Evolutionary conservation across 208 protist genomes (phyloP), one percentile per base, ranked within the genome.

Genomic region (Acanthamoeba sp.): DNA sequence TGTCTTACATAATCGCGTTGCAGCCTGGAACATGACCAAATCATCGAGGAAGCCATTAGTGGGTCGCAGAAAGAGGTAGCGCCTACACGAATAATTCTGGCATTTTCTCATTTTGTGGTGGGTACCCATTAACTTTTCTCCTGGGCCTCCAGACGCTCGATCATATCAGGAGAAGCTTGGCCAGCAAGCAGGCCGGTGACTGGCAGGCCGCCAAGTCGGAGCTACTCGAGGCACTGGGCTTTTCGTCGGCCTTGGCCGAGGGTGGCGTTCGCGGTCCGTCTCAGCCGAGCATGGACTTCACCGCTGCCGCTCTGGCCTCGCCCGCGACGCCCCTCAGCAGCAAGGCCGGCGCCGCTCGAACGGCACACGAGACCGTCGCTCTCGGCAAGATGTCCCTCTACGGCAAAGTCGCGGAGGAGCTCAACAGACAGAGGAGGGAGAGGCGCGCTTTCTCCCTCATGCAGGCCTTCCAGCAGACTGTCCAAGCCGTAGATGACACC

Each of bases 51-150:
- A 45, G 82, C 82, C 50, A 90, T 90, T 42, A 45, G 66, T n/a
- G 82, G 66, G 10, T 45, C 82, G 7, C 64, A 90, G 82, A 90
- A 90, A 38, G 82, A 90, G 50, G 82, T 90, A 69, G 45, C 45
- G 45, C 12, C 5, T 14, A 7, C 45, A n/a, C n/a, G n/a, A n/a
- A n/a, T n/a, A n/a, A n/a, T n/a, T n/a, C n/a, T n/a, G n/a, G n/a
- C n/a, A n/a, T n/a, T n/a, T n/a, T n/a, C n/a, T n/a, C n/a, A 50
- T 50, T 50, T n/a, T 38, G 1, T 32, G n/a, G 12, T 57, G 7
- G 20, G 10, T 7, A 12, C 78, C 20, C 27, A 48, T 34, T 50
- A 1, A 14, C 45, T 50, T 7, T 6, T 50, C 45, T 16, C 57
- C 42, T 24, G 24, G 45, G 7, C 6, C 2, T 73, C 6, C 29